Evolutionary conservation across 208 protist genomes (phyloP).

Genomic region (Trichomonas gallinae): DNA sequence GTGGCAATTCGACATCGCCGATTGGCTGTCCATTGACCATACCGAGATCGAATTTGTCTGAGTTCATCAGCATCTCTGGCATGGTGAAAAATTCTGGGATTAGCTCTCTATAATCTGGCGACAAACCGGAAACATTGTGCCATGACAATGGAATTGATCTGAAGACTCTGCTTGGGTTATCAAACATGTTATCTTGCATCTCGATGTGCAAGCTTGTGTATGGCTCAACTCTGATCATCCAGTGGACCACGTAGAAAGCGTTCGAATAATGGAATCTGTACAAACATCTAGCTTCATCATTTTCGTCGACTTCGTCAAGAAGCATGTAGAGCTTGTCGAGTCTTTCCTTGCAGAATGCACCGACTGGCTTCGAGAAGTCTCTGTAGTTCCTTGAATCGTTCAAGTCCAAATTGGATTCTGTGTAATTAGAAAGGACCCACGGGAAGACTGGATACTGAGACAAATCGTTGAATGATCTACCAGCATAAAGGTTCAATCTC

Average conservation of each 20-base stretch:
- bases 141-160: neutral
- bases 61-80: conserved; percentile 45
- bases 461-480: neutral
- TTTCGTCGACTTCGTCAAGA: neutral
- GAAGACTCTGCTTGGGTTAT: neutral
- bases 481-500: neutral
- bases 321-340: neutral
- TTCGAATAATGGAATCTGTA: conserved; percentile 37
- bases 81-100: conserved; percentile 53
- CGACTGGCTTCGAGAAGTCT: conserved; percentile 22
- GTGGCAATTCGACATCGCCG: conserved; percentile 31
- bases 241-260: conserved; percentile 33
- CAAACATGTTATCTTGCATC: conserved; percentile 22
- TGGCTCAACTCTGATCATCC: conserved; percentile 32
- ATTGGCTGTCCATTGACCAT: neutral
- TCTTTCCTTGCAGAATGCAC: neutral
- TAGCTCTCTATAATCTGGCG: conserved; percentile 32
- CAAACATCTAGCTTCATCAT: neutral
- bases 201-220: conserved; percentile 35
- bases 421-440: conserved; percentile 44
- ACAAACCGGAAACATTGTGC: neutral
- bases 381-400: neutral
- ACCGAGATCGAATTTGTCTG: conserved; percentile 43
- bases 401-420: neutral
- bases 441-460: conserved; percentile 31